Base-by-base conservation (phyloP, 805 yeast genomes). In the Suhomyces sp. region DNA sequence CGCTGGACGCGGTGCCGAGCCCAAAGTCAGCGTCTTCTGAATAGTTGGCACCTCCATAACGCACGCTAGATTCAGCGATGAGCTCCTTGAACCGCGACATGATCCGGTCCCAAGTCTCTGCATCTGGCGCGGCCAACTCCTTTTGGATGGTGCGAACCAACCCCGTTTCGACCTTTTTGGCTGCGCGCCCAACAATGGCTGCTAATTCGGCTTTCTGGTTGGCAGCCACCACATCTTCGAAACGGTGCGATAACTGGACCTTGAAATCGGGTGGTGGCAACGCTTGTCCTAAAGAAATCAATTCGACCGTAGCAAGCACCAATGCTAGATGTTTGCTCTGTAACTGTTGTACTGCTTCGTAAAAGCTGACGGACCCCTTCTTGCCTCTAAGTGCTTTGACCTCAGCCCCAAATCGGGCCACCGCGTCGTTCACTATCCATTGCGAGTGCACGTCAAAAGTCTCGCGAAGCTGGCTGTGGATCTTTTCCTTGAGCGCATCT, bases 1-100 rank as follows among this genome's bases (percentile, higher is more conserved):
- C 73, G 3, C 67, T 76, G 0, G 58, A 64, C 2, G 72, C 46
- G 2, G 84, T 74, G 0, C 94, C 97, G 6, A 91, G 68, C 22
- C 81, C 81, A 58, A 90, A 88, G 60, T 89, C 91, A 57, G 69
- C 78, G 0, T 13, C 27, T 4, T 19, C 22, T 3, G 41, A 21
- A 12, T 37, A 37, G 22, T 37, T 37, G 29, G 19, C 21, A 2
- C 48, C 22, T 2, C 51, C 50, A 37, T 50, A 58, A 49, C 54
- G 56, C 40, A 13, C 46, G 27, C 54, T 47, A 4, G 52, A 51
- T 39, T 48, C 53, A 15, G 45, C 50, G 24, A 44, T 20, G n/a
- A 44, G 25, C 49, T 40, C 17, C 81, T 72, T 46, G 57, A 60
- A 63, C 33, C 54, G 52, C 9, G 35, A 52, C 49, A 61, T 29